phyloP scores from a whole-genome alignment of 192 early-diverging fungal species.

The Diversispora eburnea region DNA sequence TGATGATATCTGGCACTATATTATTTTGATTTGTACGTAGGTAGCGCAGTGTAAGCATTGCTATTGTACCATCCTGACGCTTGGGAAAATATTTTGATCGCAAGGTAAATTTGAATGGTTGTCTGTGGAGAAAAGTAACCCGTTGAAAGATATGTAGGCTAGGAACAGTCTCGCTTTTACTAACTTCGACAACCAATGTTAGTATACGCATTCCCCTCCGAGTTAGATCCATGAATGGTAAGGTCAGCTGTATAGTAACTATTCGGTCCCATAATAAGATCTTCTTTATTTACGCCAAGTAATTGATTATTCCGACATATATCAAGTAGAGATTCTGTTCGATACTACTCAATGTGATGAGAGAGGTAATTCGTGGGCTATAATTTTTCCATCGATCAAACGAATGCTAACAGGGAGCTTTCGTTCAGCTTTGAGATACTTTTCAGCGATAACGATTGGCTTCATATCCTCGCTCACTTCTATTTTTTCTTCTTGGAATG shows the following conservation, averaged over 20 bases:
- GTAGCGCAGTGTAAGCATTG: neutral
- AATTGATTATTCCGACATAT: conserved; percentile 5
- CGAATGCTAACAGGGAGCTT: neutral
- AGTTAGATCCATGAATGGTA: conserved; percentile 14
- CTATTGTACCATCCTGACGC: neutral
- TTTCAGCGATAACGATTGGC: too few species aligned
- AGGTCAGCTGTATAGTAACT: conserved; percentile 10
- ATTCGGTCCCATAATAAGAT: neutral
- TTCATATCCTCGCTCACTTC: too few species aligned
- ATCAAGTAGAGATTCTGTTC: neutral
- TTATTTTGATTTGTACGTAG: conserved; percentile 3
- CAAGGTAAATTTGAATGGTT: neutral
- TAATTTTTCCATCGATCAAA: conserved; percentile 10
- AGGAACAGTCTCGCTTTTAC: conserved; percentile 6
- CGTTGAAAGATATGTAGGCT: neutral
- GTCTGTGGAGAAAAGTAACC: conserved; percentile 5
- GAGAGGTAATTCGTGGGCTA: conserved; percentile 19
- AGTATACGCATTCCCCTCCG: neutral
- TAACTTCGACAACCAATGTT: conserved; percentile 21
- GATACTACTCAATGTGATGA: neutral
- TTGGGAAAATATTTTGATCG: neutral
- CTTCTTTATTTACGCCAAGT: neutral
- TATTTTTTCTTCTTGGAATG: too few species aligned
- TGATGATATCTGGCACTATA: neutral
- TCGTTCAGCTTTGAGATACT: too few species aligned